Conservation (phyloP, 1,139 yeast genomes). For the Debaryomycetaceae sp. region DNA sequence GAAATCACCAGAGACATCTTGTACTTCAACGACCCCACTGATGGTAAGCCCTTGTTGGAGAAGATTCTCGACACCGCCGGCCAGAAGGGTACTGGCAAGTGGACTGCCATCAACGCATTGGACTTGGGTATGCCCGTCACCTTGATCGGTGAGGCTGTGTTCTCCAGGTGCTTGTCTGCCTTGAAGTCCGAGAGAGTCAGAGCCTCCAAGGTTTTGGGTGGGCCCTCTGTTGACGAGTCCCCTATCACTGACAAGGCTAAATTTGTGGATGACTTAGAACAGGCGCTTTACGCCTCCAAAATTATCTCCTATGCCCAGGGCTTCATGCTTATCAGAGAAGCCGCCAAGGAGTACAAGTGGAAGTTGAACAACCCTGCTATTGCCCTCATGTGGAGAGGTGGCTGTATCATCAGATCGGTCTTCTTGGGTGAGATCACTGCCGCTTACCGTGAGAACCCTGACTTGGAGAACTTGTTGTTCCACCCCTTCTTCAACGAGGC, state of each 20-base stretch:
- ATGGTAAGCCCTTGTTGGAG: slow-evolving; percentile 90
- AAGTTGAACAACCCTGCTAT: slow-evolving; percentile 96
- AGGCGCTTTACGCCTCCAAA: slow-evolving; percentile 98
- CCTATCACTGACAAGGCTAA: slow-evolving; percentile 67
- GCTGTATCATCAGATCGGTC: slow-evolving; percentile 98
- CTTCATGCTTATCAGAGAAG: slow-evolving; percentile 98
- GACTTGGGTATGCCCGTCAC: slow-evolving; percentile 99
- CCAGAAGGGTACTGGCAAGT: slow-evolving; percentile 99
- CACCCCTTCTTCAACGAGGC: slow-evolving; percentile 93
- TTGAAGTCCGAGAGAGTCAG: slow-evolving; percentile 84
- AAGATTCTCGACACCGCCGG: slow-evolving; percentile 97
- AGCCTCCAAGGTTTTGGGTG: slow-evolving; percentile 74
- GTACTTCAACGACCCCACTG: slow-evolving; percentile 78
- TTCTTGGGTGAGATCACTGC: slow-evolving; percentile 95
- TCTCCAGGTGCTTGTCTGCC: slow-evolving; percentile 93
- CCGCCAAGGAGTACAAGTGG: slow-evolving; percentile 97
- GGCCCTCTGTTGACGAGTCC: slow-evolving; percentile 62
- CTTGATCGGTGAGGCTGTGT: slow-evolving; percentile 97
- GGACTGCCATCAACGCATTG: slow-evolving; percentile 98
- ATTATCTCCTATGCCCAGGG: slow-evolving; percentile 98
- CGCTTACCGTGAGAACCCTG: slow-evolving; percentile 92
- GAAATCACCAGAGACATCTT: slow-evolving; percentile 96
- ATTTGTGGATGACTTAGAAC: slow-evolving; percentile 92
- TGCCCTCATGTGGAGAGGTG: slow-evolving; percentile 99
- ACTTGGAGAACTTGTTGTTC: slow-evolving; percentile 91